Base-by-base conservation (phyloP, 2,329 filamentous ascomycete species). In the Hirsutella rhossiliensis region DNA sequence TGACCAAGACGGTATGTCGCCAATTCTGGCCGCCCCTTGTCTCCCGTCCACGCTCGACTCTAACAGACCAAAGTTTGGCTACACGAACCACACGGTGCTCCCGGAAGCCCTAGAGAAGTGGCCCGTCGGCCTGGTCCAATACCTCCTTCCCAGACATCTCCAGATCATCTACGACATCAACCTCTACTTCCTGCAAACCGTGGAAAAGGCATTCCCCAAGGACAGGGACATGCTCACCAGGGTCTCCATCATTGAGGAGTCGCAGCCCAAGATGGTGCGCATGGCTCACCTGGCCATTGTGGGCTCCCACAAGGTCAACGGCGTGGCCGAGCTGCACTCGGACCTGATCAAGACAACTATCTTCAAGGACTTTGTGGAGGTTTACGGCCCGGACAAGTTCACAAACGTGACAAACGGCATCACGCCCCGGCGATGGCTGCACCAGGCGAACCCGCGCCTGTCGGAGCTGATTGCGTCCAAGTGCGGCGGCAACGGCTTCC, bases 161-260 rank as follows among this genome's bases (percentile, higher is more conserved):
- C 87, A 96, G 62, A 95, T 97, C 59, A 97, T 97, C 57, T 97
- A 94, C 64, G 92, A 98, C 56, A 94, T 98, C 72, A 98, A 98
- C 67, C 67, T 97, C 39, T 84, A 80, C 62, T 98, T 98, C 76
- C 67, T 98, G 40, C 90, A 97, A 59, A 73, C 66, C 18, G 90
- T 98, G 15, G 92, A 98, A 71, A 86, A 86, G 56, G 79, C 75
- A 47, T 96, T 95, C 67, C 92, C 92, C 38, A 80, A 87, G 44
- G 87, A 97, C 52, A 80, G 87, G 45, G 90, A 96, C 2, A 73
- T 98, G 51, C 78, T 98, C 30, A 62, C 72, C 13, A 77, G 87
- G 32, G 88, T 97, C n/a, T 97, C 90, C 5, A 94, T 98, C 57
- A 95, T 98, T 47, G 92, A 98, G 63, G 92, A 98, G 64, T 88